These are phyloP conservation scores for Hyphodiscus hymeniophilus DNA, from an alignment of 495 filamentous ascomycete genomes.

Conservation along the genomic window DNA sequence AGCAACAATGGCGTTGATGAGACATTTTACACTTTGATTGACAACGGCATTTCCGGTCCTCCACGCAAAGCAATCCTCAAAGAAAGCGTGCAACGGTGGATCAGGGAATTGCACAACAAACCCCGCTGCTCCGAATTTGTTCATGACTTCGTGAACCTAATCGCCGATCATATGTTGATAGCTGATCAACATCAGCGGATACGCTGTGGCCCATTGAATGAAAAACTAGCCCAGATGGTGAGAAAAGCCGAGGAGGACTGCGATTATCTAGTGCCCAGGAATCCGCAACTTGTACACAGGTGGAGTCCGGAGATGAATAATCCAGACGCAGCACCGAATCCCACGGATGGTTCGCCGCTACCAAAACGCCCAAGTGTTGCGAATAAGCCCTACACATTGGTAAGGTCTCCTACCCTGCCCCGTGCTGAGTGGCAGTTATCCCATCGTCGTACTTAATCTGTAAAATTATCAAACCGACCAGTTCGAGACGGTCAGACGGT, in stretches of 20 bases:
- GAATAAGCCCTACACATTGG: neutral
- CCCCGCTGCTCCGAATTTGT: constrained; percentile 13
- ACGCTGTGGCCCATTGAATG: neutral
- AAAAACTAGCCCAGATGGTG: neutral
- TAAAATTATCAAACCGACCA: too few species aligned
- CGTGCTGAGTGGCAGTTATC: too few species aligned
- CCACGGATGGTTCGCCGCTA: neutral
- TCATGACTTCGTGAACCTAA: constrained; percentile 17
- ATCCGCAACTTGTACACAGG: neutral
- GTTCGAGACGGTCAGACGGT: too few species aligned
- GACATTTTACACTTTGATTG: neutral
- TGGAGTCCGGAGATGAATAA: neutral
- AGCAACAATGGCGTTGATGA: too few species aligned
- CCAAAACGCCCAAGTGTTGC: neutral
- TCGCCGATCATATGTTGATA: constrained; percentile 13
- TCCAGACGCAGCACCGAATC: neutral
- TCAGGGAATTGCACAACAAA: constrained; percentile 15
- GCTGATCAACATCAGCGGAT: neutral
- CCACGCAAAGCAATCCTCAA: constrained; percentile 4
- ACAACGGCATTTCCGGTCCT: too few species aligned
- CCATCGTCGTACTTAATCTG: too few species aligned
- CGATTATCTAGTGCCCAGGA: neutral
- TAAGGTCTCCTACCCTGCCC: too few species aligned
- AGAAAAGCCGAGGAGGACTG: neutral
- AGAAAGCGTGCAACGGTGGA: constrained; percentile 4